A percentile compares a stretch with the other conserved stretches of the same genome.
These are phyloP conservation scores for Cerioporus squamosus DNA, from an alignment of 1,284 basidiomycete species.

Conservation along the genomic window DNA sequence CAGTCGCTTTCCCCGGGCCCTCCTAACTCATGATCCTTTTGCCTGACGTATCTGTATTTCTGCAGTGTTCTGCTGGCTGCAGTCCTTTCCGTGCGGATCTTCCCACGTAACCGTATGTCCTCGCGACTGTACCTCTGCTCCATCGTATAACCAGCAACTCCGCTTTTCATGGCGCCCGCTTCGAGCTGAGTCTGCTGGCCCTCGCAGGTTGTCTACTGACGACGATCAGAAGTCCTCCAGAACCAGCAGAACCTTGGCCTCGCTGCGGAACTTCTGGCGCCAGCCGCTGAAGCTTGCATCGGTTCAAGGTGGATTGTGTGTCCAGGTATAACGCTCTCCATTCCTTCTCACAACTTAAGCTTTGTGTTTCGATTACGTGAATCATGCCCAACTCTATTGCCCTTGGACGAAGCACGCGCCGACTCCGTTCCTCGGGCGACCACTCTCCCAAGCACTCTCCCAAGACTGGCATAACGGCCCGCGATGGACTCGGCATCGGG, in stretches of 20 bases:
- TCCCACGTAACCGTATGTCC: background rate
- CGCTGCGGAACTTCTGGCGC: background rate
- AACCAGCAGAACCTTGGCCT: background rate
- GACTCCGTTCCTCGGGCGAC: slow-evolving; percentile 4
- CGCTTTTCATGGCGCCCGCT: slow-evolving; percentile 10
- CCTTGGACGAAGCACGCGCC: background rate
- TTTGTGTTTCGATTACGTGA: slow-evolving; percentile 6
- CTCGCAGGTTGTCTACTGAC: slow-evolving; percentile 1
- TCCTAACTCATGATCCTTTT: no score
- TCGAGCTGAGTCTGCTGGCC: background rate
- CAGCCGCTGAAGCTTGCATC: no score
- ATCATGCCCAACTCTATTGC: slow-evolving; percentile 6
- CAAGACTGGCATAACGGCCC: slow-evolving; percentile 6
- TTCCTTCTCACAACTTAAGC: slow-evolving; percentile 8
- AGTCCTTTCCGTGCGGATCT: background rate
- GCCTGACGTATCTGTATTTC: no score
- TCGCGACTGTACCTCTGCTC: background rate
- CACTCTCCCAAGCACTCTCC: slow-evolving; percentile 5
- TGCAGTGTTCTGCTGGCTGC: no score
- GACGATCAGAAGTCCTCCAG: slow-evolving; percentile 11
- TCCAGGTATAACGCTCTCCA: background rate
- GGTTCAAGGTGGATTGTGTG: background rate
- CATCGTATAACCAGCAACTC: slow-evolving; percentile 1
- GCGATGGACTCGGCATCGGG: background rate
- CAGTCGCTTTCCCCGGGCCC: background rate